Percentiles rank a stretch among this genome's conserved stretches.
Evolutionary conservation across 129 eudicot species (phyloP).

Genomic region (Chrysanthemum lavandulifolium): DNA sequence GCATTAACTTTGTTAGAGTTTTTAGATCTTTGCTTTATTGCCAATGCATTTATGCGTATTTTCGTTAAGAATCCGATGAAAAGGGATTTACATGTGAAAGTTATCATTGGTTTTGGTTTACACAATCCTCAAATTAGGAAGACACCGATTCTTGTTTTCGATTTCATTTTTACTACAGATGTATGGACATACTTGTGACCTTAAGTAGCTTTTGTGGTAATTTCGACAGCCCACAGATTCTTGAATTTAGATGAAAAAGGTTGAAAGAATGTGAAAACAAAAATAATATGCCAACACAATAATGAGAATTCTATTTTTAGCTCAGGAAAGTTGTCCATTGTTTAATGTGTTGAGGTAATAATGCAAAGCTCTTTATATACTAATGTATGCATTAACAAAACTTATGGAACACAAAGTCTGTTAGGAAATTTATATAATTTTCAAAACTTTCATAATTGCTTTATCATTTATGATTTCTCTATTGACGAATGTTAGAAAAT

Average conservation of each 20-base stretch:
- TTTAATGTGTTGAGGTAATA: background rate
- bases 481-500: background rate
- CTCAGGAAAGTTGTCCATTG: background rate
- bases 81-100: background rate
- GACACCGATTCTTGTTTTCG: background rate
- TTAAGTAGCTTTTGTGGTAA: conserved; percentile 3
- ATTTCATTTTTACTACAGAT: conserved; percentile 1
- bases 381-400: too few species aligned
- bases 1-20: background rate
- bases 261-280: too few species aligned
- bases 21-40: background rate
- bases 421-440: background rate
- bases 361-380: background rate
- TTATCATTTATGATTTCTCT: background rate
- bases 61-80: background rate
- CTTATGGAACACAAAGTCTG: background rate
- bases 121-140: background rate
- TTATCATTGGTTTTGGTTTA: background rate
- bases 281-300: background rate
- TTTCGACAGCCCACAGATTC: too few species aligned
- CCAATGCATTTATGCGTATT: background rate
- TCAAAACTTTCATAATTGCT: background rate
- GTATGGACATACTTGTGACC: conserved; percentile 6
- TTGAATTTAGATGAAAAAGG: background rate
- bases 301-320: background rate